Evolutionary conservation across 2,329 filamentous ascomycete genomes (phyloP).

Genomic region (Bipolaris bicolor): DNA sequence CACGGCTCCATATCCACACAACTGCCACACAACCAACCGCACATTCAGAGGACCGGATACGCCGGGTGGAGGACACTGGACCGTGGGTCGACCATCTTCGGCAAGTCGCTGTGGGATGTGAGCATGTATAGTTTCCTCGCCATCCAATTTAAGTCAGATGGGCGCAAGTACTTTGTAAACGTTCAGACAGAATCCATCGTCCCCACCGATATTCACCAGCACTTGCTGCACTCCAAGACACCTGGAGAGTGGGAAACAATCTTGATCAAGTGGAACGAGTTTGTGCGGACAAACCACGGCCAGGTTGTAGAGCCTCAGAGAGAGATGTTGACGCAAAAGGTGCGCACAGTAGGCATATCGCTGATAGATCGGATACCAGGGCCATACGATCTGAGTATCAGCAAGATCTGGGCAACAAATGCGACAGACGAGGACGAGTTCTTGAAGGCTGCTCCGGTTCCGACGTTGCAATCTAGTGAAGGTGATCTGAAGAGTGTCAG

Average conservation of each 20-base stretch:
- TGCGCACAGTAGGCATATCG: constrained; percentile 84
- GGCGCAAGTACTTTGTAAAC: constrained; percentile 91
- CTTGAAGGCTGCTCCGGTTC: constrained; percentile 32
- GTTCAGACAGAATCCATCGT: constrained; percentile 93
- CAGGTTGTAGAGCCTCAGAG: constrained; percentile 91
- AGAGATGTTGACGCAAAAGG: constrained; percentile 84
- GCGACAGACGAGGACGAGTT: constrained; percentile 50
- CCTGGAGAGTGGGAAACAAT: constrained; percentile 94
- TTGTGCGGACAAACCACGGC: constrained; percentile 93
- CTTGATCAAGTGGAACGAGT: constrained; percentile 87
- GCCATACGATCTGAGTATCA: constrained; percentile 84
- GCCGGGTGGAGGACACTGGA: constrained; percentile 89
- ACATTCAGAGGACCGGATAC: constrained; percentile 81
- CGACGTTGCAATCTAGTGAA: constrained; percentile 26
- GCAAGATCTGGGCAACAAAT: constrained; percentile 91
- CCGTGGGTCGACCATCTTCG: constrained; percentile 79
- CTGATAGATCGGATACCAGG: constrained; percentile 88
- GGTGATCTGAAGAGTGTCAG: constrained; percentile 27
- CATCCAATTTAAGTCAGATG: constrained; percentile 86
- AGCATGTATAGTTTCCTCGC: constrained; percentile 89
- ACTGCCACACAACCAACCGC: constrained; percentile 75
- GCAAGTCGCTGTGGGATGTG: constrained; percentile 83
- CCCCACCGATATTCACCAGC: constrained; percentile 94
- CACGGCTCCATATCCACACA: constrained; percentile 87
- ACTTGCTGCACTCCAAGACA: constrained; percentile 78